A percentile compares a stretch with the other conserved stretches of the same genome.
These are phyloP conservation scores for Trichosporon inkin DNA, from an alignment of 1,284 basidiomycete genomes.

Conservation along the genomic window DNA sequence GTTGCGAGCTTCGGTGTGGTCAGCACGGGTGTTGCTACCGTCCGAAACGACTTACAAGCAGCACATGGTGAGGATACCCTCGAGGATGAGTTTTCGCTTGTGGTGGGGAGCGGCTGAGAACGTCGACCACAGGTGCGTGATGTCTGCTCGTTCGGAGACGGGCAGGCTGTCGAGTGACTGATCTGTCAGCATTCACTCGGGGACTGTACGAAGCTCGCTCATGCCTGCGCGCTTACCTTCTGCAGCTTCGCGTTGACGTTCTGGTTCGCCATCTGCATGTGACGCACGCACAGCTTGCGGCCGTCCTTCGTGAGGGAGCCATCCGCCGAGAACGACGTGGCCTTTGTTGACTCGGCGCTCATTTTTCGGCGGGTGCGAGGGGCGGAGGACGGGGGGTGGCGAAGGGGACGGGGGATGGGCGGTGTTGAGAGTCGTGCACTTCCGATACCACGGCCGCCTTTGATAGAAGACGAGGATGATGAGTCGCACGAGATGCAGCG, in stretches of 20 bases:
- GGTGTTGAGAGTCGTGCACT: background rate
- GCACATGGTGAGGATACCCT: slow-evolving; percentile 98
- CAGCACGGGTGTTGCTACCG: background rate
- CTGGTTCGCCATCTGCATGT: slow-evolving; percentile 97
- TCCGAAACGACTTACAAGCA: slow-evolving; percentile 64
- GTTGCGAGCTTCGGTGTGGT: slow-evolving; percentile 59
- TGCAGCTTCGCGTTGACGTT: slow-evolving; percentile 89
- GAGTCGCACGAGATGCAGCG: background rate
- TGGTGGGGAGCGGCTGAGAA: slow-evolving; percentile 93
- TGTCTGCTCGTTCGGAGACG: slow-evolving; percentile 76
- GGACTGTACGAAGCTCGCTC: background rate
- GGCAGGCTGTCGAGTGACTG: slow-evolving; percentile 92
- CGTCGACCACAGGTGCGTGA: slow-evolving; percentile 92
- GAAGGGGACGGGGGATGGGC: background rate
- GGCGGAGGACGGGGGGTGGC: background rate
- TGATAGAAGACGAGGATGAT: background rate
- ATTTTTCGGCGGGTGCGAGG: background rate
- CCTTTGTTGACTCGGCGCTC: background rate
- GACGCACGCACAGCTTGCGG: slow-evolving; percentile 53
- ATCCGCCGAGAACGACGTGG: slow-evolving; percentile 1
- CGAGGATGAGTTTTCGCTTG: slow-evolving; percentile 86
- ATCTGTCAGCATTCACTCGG: slow-evolving; percentile 6
- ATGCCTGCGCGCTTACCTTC: slow-evolving; percentile 59
- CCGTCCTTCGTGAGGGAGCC: slow-evolving; percentile 28
- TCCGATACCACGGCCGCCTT: background rate